Conservation (phyloP, 352 stramenopile species). For the Pythium coloratum region DNA sequence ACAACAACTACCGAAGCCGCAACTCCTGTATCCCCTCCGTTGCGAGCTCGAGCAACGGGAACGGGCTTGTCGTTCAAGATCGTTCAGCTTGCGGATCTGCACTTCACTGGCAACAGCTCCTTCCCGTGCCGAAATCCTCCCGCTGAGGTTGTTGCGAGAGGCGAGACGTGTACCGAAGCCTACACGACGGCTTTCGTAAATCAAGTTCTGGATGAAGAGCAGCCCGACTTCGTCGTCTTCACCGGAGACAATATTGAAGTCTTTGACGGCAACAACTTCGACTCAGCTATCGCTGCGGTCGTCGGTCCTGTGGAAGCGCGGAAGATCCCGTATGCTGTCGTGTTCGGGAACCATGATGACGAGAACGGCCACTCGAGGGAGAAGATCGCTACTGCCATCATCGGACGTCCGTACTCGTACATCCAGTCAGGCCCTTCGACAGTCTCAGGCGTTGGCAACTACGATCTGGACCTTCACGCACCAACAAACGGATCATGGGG, state of each 20-base stretch:
- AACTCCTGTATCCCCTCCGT: not conserved
- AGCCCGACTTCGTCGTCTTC: slow-evolving; percentile 59
- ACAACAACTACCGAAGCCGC: not conserved
- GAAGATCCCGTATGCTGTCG: slow-evolving; percentile 50
- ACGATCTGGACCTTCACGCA: slow-evolving; percentile 45
- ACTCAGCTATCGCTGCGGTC: slow-evolving; percentile 39
- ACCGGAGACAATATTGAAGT: slow-evolving; percentile 57
- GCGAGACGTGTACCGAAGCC: slow-evolving; percentile 41
- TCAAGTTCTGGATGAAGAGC: slow-evolving; percentile 44
- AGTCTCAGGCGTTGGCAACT: slow-evolving; percentile 54
- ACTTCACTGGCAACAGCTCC: slow-evolving; percentile 47
- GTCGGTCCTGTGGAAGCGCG: slow-evolving; percentile 36
- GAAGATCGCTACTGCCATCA: slow-evolving; percentile 38
- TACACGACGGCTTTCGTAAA: slow-evolving; percentile 49
- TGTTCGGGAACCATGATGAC: slow-evolving; percentile 69
- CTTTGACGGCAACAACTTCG: slow-evolving; percentile 11
- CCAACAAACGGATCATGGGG: slow-evolving; percentile 38
- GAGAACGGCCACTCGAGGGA: slow-evolving; percentile 38
- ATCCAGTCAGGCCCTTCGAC: slow-evolving; percentile 33
- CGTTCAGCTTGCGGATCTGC: slow-evolving; percentile 55
- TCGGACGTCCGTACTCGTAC: slow-evolving; percentile 44
- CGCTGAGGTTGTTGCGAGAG: slow-evolving; percentile 8
- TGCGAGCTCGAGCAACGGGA: not conserved
- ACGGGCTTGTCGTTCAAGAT: slow-evolving; percentile 41
- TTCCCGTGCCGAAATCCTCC: slow-evolving; percentile 35